Base-by-base conservation (phyloP, 495 filamentous ascomycete species). In the Collariella sp. region DNA sequence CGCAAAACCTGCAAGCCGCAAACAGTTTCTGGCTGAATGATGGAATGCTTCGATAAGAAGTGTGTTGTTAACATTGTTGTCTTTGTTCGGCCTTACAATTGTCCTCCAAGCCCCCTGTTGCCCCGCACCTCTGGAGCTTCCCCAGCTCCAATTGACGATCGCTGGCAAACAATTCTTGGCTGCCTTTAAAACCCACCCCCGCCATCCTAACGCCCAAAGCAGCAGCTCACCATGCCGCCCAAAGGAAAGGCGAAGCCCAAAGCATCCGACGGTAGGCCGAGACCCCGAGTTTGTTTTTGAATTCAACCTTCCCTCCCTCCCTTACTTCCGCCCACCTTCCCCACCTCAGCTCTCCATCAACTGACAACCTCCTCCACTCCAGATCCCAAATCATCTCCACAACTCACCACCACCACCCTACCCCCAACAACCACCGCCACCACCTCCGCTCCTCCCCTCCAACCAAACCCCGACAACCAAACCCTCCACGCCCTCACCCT, bases 171-270 rank as follows among this genome's bases (percentile, higher is more conserved):
- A 40, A 41, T 24, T 52, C 34, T 52, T 43, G 29, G 47, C 47
- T 54, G 26, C 38, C n/a, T 12, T 41, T 33, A 38, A 41, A 50
- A 49, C 13, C 26, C 29, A 47, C 50, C 51, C 50, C 50, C 55
- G 44, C 47, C 41, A 46, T 50, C 38, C 31, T 7, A 7, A 22
- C 23, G 18, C 54, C 47, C 45, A 50, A 61, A 31, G 46, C 54
- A 20, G 40, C 48, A 50, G 16, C 54, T 39, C 45, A 65, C 62
- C 55, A 69, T 70, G 67, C 67, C 67, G 47, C 58, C 66, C 53
- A 67, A 67, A 53, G 56, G 61, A 34, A 70, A 66, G 46, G 56
- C 55, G 50, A 67, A 64, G 62, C 43, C 66, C 45, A 67, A 69
- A 60, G 60, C 60, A 50, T 35, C 51, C 16, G 63, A 64, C 9